Base-by-base conservation (phyloP, 2,329 filamentous ascomycete species). In the Periconia sp. region DNA sequence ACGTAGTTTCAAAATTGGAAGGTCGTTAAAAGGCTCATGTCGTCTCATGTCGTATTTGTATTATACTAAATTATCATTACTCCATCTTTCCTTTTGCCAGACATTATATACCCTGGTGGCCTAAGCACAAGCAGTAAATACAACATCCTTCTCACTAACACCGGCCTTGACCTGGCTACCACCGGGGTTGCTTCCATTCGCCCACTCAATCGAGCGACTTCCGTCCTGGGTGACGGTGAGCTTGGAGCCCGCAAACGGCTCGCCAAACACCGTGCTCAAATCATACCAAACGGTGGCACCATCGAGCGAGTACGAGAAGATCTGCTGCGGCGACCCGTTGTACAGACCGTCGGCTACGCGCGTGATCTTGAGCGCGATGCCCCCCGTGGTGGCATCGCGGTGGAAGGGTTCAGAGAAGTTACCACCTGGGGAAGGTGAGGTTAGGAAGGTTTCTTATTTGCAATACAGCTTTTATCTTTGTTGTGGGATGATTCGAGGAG, bases 351-450 rank as follows among this genome's bases (percentile, higher is more conserved):
- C 57, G 19, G 56, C 45, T 2, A 49, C 54, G n/a, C 56, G 61
- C 9, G 66, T 70, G 31, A 70, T 65, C 43, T 70, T 69, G 43
- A 69, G 56, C 3, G 68, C 63, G 42, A 69, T 64, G 27, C 68
- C 64, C 27, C 65, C 65, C n/a, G 59, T 59, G 15, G 47, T 64
- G 2, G 58, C 49, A 42, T 68, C 65, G 13, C 47, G 53, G 45
- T 55, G 65, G 30, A 69, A 57, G 15, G 50, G 19, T 41, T 68
- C 68, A 37, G 47, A 49, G 49, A 61, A 68, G 9, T 52, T 50
- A 10, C 51, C 56, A 15, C 60, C 64, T 69, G 18, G 37, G 9
- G 6, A 2, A 2, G 14, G 42, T 60, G 27, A 56, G 49, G 15
- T 10, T 17, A 11, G 37, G 15, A 27, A 42, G 17, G 37, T 1